Evolutionary conservation across 345 rosid species (phyloP), one percentile per base, ranked within the genome.

Genomic region (Rhizophora apiculata): DNA sequence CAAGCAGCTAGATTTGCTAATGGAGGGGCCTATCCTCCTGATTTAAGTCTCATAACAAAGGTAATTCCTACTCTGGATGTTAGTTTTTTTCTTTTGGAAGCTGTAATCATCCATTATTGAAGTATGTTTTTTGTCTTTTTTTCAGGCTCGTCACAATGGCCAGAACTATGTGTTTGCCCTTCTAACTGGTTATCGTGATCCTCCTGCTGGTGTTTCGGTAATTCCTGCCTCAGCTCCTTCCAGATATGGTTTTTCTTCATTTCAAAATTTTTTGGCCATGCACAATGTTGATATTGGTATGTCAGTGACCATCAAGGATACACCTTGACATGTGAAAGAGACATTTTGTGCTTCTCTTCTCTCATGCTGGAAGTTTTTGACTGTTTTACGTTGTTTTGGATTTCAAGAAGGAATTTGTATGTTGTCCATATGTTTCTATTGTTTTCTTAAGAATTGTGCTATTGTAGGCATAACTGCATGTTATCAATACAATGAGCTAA

Each of bases 11-110:
- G 97, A 83, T 96, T 92, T 84, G 99, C 99, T 46, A 96, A 96
- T 88, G 99, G 99, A 76, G 99, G 99, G 76, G 99, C 99, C 5
- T 92, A 96, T 85, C 99, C 99, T 70, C 98, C 99, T 65, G 99
- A 96, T 89, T 81, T 96, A 53, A 96, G 98, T 89, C 98, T 96
- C 69, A 85, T 96, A 67, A 96, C 99, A 29, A 96, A 96, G 86
- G 98, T 96, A 79, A 86, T 77, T 66, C 67, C 67, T 53, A 11
- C 65, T 30, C 72, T 68, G 59, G 59, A 4, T 11, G 34, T 59
- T 43, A 29, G 3, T 68, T 72, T 74, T 22, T 54, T 43, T 72
- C 19, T 36, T 63, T 6, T 39, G 68, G 56, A 68, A 64, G 29
- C 56, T 67, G 13, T 57, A 19, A 31, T 49, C 56, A 20, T 36